Conservation (phyloP, 371 early-diverging fungal genomes). For the Rhizomucor miehei region DNA sequence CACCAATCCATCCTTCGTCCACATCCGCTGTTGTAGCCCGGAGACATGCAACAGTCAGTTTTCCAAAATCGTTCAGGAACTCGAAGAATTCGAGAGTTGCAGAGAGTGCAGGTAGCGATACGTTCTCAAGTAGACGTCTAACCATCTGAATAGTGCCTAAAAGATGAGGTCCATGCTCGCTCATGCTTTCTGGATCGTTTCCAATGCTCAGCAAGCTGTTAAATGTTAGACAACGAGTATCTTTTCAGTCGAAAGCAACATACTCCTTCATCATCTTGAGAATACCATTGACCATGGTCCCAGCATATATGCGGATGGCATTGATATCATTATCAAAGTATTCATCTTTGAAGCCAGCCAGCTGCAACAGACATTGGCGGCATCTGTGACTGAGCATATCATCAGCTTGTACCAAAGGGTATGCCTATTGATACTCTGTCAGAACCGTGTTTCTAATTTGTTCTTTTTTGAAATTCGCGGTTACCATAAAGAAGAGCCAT, state of each 20-base stretch:
- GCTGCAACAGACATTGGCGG: slow-evolving; percentile 65
- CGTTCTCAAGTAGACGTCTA: slow-evolving; percentile 41
- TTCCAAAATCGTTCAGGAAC: slow-evolving; percentile 61
- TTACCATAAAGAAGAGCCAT: slow-evolving; percentile 56
- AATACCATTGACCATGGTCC: slow-evolving; percentile 55
- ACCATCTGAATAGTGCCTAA: slow-evolving; percentile 51
- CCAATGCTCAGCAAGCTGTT: slow-evolving; percentile 23
- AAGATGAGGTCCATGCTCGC: slow-evolving; percentile 47
- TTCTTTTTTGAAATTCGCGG: not conserved
- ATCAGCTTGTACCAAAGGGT: slow-evolving; percentile 43
- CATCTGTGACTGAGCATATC: slow-evolving; percentile 54
- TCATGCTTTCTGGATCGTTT: slow-evolving; percentile 27
- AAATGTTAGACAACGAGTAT: not conserved
- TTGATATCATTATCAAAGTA: slow-evolving; percentile 52
- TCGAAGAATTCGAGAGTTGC: slow-evolving; percentile 56
- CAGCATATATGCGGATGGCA: slow-evolving; percentile 41
- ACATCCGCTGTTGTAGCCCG: slow-evolving; percentile 44
- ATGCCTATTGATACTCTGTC: slow-evolving; percentile 18
- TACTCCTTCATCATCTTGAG: slow-evolving; percentile 58
- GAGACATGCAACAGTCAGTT: slow-evolving; percentile 62
- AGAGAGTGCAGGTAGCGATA: slow-evolving; percentile 39
- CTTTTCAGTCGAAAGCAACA: slow-evolving; percentile 1
- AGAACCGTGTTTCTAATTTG: not conserved
- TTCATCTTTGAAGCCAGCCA: slow-evolving; percentile 67
- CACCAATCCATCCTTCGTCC: slow-evolving; percentile 58